A percentile compares a stretch with the other conserved stretches of the same genome.
Evolutionary conservation across 768 basidiomycete genomes (phyloP).

Genomic region (Arthromyces matolae): DNA sequence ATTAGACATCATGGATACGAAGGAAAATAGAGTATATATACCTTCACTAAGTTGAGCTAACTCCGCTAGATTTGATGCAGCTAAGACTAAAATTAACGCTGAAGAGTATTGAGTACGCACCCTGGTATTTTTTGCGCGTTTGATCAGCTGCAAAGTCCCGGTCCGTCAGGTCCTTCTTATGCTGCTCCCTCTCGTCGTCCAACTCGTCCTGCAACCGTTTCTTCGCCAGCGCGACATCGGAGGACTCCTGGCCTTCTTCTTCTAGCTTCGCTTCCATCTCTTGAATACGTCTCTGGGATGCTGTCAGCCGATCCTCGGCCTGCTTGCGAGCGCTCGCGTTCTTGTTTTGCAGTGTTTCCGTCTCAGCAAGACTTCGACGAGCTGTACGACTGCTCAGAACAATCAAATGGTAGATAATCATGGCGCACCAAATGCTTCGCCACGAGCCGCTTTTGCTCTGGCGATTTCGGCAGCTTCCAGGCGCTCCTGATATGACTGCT

Average conservation of each 20-base stretch:
- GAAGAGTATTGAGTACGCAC: constrained; percentile 41
- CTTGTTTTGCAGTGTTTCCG: constrained; percentile 55
- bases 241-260: constrained; percentile 63
- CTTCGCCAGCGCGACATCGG: constrained; percentile 60
- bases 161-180: constrained; percentile 77
- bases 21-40: constrained; percentile 20
- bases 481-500: constrained; percentile 51
- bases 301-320: constrained; percentile 44
- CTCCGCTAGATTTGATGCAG: constrained; percentile 47
- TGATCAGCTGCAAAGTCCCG: constrained; percentile 77
- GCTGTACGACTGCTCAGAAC: constrained; percentile 10
- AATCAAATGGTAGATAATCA: not conserved
- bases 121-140: constrained; percentile 84
- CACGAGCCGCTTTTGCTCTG: constrained; percentile 58
- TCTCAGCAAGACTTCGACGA: constrained; percentile 50
- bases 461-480: constrained; percentile 70
- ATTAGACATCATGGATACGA: not conserved
- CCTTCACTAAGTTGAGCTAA: constrained; percentile 79
- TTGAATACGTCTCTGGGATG: constrained; percentile 47
- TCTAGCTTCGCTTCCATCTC: constrained; percentile 64
- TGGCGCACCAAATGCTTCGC: constrained; percentile 56
- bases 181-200: constrained; percentile 73
- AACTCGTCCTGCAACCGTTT: constrained; percentile 72
- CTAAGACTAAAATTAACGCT: not conserved
- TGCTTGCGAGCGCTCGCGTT: constrained; percentile 49